These are phyloP conservation scores for Gymnopilus junonius DNA, from an alignment of 768 basidiomycete genomes.

Conservation along the genomic window DNA sequence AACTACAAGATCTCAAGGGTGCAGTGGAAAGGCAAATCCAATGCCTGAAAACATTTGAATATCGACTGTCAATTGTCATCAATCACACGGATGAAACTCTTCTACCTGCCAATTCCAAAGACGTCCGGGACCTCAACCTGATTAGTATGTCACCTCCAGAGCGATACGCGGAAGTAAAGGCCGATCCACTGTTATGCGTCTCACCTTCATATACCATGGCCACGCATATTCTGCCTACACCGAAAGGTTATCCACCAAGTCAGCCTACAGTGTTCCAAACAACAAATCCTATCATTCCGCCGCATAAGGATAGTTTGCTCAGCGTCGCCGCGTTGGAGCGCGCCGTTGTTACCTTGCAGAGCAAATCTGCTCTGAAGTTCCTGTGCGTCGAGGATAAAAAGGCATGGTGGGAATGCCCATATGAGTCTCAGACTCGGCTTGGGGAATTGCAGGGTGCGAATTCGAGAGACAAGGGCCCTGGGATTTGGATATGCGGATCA, in stretches of 20 bases:
- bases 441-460: constrained; percentile 60
- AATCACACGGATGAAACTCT: constrained; percentile 71
- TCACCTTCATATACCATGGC: constrained; percentile 65
- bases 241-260: constrained; percentile 35
- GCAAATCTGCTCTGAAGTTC: constrained; percentile 54
- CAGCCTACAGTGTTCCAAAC: constrained; percentile 62
- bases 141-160: constrained; percentile 15
- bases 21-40: constrained; percentile 44
- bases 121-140: constrained; percentile 72
- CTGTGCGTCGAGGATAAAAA: constrained; percentile 42
- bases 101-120: constrained; percentile 51
- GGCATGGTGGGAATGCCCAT: constrained; percentile 50
- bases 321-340: constrained; percentile 66
- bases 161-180: background rate
- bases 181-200: constrained; percentile 36
- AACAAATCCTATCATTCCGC: constrained; percentile 70
- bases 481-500: constrained; percentile 74
- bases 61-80: constrained; percentile 61
- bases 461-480: constrained; percentile 37
- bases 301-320: constrained; percentile 51
- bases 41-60: constrained; percentile 58
- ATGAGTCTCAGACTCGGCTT: constrained; percentile 38
- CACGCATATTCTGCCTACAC: constrained; percentile 60
- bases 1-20: constrained; percentile 28
- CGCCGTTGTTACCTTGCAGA: constrained; percentile 54